These are phyloP conservation scores for Hevea brasiliensis DNA, from an alignment of 345 rosid genomes.

Conservation along the genomic window DNA sequence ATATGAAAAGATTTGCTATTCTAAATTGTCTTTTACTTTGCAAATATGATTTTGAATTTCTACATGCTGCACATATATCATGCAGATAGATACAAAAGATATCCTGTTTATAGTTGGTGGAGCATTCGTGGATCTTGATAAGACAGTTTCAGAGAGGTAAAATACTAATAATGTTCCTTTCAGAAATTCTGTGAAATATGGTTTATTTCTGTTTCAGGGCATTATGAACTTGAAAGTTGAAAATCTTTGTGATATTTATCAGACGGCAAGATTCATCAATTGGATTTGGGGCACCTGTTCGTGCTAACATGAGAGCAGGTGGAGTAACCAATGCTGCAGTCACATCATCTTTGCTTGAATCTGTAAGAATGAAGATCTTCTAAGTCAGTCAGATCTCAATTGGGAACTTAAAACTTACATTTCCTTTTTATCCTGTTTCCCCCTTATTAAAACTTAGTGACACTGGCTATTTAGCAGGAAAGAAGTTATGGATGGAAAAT, in stretches of 20 bases:
- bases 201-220: slow-evolving; percentile 12
- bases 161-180: background rate
- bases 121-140: slow-evolving; percentile 90
- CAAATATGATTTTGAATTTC: background rate
- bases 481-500: slow-evolving; percentile 11
- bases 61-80: background rate
- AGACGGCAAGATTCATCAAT: slow-evolving; percentile 95
- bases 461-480: background rate
- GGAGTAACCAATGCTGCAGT: slow-evolving; percentile 64
- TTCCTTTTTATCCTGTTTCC: background rate
- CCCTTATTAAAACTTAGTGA: background rate
- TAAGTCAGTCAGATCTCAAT: background rate
- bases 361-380: slow-evolving; percentile 47
- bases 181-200: background rate
- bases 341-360: slow-evolving; percentile 87
- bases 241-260: slow-evolving; percentile 24
- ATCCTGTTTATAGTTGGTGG: slow-evolving; percentile 97
- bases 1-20: background rate
- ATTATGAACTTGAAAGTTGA: slow-evolving; percentile 2
- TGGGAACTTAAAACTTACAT: background rate
- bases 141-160: slow-evolving; percentile 91
- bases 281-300: slow-evolving; percentile 98
- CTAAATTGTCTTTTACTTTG: background rate
- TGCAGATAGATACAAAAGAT: slow-evolving; percentile 89
- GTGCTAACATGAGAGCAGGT: slow-evolving; percentile 84